Base-by-base conservation (phyloP, 2,329 filamentous ascomycete species). In the Trichoderma semiorbis region DNA sequence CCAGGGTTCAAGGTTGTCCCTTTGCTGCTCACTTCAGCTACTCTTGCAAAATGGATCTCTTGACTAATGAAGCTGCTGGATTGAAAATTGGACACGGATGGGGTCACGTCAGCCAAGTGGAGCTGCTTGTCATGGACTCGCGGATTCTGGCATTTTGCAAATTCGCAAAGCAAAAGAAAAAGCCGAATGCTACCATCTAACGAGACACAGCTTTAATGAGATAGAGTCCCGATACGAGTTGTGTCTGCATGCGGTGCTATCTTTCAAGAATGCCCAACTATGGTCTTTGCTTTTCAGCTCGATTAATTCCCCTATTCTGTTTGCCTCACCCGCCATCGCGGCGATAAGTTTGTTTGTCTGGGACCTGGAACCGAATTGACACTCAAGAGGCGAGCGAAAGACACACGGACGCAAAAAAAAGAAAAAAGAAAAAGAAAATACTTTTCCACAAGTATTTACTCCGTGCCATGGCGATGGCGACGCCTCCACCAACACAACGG, bases 241-340 rank as follows among this genome's bases (percentile, higher is more conserved):
- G 24, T 1, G 28, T 4, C 65, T 68, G 50, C 3, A 58, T 68
- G 34, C 65, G 65, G 65, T 60, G 36, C 53, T 60, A 68, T 60
- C n/a, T 57, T 68, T 43, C 65, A 68, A 68, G 28, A 60, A 60
- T 30, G 65, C 65, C 34, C 18, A 47, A n/a, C 24, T 47, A n/a
- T 47, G 24, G 14, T 30, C 30, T 68, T 68, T 26, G 32, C 24
- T 26, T 30, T 60, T 60, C 16, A 36, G 32, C 53, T 28, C 24
- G 30, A 6, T 14, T n/a, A 6, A 5, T 32, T 64, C 65, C 36
- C 47, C 47, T 67, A 32, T 60, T 47, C 18, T 34, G 16, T 36
- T 24, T 36, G 65, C 65, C 65, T 68, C 53, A 30, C 65, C 65
- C 65, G 65, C 53, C 65, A 68, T n/a, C 18, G 34, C 65, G 65